Evolutionary conservation across 139 green algal genomes (phyloP).

Genomic region (Picochlorum sp.): DNA sequence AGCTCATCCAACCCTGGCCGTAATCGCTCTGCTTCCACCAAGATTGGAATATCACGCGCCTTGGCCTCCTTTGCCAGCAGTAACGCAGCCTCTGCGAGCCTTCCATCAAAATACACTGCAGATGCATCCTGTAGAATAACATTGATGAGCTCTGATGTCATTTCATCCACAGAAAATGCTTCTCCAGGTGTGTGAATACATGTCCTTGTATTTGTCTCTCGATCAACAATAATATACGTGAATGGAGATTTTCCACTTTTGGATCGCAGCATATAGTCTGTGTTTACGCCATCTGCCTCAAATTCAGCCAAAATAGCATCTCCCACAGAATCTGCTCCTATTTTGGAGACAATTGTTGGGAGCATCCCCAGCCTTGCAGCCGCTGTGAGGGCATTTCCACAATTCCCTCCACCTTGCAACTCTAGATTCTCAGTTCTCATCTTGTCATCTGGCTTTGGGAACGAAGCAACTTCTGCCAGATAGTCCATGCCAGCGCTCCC

Average conservation of each 20-base stretch:
- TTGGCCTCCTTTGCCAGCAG: conserved; percentile 57
- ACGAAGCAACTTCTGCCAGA: conserved; percentile 72
- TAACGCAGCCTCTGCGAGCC: conserved; percentile 81
- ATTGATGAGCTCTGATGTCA: conserved; percentile 33
- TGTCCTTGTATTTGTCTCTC: conserved; percentile 68
- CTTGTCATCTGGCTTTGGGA: conserved; percentile 84
- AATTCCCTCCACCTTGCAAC: conserved; percentile 89
- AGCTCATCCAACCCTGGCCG: conserved; percentile 66
- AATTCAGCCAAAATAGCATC: conserved; percentile 79
- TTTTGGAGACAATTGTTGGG: conserved; percentile 74
- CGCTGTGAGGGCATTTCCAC: conserved; percentile 87
- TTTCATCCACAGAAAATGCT: conserved; percentile 49
- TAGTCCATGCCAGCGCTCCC: conserved; percentile 83
- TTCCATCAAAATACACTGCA: conserved; percentile 89
- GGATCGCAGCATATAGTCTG: conserved; percentile 50
- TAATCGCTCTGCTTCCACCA: conserved; percentile 88
- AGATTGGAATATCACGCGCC: conserved; percentile 44
- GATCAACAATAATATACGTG: conserved; percentile 96
- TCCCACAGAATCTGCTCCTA: conserved; percentile 72
- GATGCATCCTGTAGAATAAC: conserved; percentile 39
- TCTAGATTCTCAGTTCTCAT: conserved; percentile 76
- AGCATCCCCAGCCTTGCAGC: conserved; percentile 72
- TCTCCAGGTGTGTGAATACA: conserved; percentile 93
- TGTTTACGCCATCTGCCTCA: conserved; percentile 74
- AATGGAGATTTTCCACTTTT: conserved; percentile 73